Conservation (phyloP, 768 basidiomycete genomes). For the Termitomyces sp. region DNA sequence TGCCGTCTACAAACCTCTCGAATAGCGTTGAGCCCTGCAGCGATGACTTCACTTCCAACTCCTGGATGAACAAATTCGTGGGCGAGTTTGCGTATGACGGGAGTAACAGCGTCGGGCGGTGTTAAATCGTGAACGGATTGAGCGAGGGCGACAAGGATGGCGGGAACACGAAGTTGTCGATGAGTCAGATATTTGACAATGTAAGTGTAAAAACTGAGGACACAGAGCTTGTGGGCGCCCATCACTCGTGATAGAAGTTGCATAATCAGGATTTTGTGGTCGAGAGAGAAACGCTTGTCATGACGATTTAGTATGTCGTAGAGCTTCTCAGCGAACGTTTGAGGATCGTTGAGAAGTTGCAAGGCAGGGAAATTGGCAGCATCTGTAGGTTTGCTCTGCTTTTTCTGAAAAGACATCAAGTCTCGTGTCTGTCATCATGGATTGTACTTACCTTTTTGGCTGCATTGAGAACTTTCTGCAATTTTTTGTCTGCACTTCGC, state of each 20-base stretch:
- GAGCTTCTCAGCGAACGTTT: conserved; percentile 92
- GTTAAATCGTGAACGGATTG: conserved; percentile 95
- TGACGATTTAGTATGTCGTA: conserved; percentile 80
- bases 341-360: conserved; percentile 91
- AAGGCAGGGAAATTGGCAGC: conserved; percentile 86
- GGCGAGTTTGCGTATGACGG: conserved; percentile 88
- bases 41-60: conserved; percentile 91
- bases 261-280: conserved; percentile 97
- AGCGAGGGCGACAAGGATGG: conserved; percentile 90
- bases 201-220: conserved; percentile 95
- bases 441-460: conserved; percentile 62
- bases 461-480: conserved; percentile 66
- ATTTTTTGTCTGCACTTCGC: conserved; percentile 75
- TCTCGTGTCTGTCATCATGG: background rate
- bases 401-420: conserved; percentile 27
- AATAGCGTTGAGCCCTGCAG: conserved; percentile 95
- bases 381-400: conserved; percentile 25
- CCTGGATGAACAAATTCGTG: conserved; percentile 98
- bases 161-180: conserved; percentile 88
- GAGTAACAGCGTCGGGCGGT: conserved; percentile 87
- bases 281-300: conserved; percentile 94
- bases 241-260: conserved; percentile 93
- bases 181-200: conserved; percentile 91
- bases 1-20: conserved; percentile 93
- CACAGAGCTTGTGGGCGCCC: conserved; percentile 88